Base-by-base conservation (phyloP, 2,329 filamentous ascomycete genomes). In the Aspergillus sp. region DNA sequence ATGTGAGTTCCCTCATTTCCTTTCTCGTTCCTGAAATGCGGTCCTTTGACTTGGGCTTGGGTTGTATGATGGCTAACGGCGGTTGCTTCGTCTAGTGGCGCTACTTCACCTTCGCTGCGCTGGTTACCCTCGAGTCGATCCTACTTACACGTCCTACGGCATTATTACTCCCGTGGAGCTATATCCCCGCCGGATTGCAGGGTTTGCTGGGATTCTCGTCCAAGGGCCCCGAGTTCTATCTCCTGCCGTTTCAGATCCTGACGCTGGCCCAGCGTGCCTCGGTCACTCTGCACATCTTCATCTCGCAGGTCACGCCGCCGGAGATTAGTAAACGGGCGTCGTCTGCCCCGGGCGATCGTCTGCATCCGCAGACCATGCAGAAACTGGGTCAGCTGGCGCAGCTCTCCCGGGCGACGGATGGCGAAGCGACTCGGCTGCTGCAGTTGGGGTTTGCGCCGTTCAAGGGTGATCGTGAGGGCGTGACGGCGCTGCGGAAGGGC, bases 201-300 rank as follows among this genome's bases (percentile, higher is more conserved):
- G 65, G 65, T 10, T 63, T 71, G 25, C 59, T 78, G 13, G 60
- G 61, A 3, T 56, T 83, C n/a, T 70, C 84, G 23, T 76, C 79
- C 1, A 71, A 74, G 54, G 52, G 59, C 3, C 65, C 83, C 11
- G 61, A 84, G 27, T 84, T 82, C 38, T 74, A 77, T 67, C 57
- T 80, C 66, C 83, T 98, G 3, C 94, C 93, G 2, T 99, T 95
- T 73, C 93, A 99, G 77, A 81, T 90, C 66, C 84, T 97, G 59
- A 79, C 83, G 13, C 84, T 98, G 6, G 86, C 89, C 5, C 87
- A 93, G 62, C 91, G 91, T 72, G 79, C 91, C 21, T 86, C 88
- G 15, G 80, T 98, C 54, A 93, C 92, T 2, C 77, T 91, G 25
- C 93, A 91, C 76, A 91, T 96, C 65, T 93, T 91, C 54, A 85